These are phyloP conservation scores for Toxicodendron radicans DNA, from an alignment of 345 rosid genomes.

Conservation along the genomic window DNA sequence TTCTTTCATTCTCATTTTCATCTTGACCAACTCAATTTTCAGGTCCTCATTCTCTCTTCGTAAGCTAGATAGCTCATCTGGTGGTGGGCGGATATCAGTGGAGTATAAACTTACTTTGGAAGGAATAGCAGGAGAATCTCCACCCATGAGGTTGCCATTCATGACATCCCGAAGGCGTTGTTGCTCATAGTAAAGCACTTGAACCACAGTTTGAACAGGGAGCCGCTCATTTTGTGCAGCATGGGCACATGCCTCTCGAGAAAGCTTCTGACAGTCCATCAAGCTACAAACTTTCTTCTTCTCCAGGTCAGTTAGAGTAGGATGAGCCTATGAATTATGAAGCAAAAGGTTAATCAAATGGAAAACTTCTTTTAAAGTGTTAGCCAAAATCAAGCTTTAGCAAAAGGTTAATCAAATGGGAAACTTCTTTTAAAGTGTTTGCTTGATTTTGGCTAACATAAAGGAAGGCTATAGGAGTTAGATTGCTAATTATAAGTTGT, in stretches of 20 bases:
- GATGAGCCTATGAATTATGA: conserved; percentile 68
- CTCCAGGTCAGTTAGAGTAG: conserved; percentile 74
- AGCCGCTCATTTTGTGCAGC: conserved; percentile 92
- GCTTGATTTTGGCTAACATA: too few relatives aligned
- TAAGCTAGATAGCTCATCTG: conserved; percentile 63
- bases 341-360: conserved; percentile 3
- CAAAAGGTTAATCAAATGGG: conserved; percentile 3
- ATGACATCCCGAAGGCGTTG: conserved; percentile 76
- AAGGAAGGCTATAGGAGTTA: conserved; percentile 10
- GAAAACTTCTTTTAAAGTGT: background rate
- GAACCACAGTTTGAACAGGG: conserved; percentile 89
- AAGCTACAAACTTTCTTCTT: conserved; percentile 91
- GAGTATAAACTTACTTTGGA: conserved; percentile 37
- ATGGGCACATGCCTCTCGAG: conserved; percentile 92
- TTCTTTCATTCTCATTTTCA: conserved; percentile 89
- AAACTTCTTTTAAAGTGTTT: background rate
- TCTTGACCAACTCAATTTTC: conserved; percentile 68
- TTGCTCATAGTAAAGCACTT: conserved; percentile 91
- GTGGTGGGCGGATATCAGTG: conserved; percentile 42
- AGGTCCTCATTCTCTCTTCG: conserved; percentile 79
- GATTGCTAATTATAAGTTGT: background rate
- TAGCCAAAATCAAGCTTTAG: too few relatives aligned
- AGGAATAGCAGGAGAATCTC: conserved; percentile 37
- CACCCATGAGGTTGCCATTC: conserved; percentile 37
- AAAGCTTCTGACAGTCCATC: conserved; percentile 95